Evolutionary conservation across 2,329 filamentous ascomycete genomes (phyloP).

Genomic region (Pseudogymnoascus sp.): DNA sequence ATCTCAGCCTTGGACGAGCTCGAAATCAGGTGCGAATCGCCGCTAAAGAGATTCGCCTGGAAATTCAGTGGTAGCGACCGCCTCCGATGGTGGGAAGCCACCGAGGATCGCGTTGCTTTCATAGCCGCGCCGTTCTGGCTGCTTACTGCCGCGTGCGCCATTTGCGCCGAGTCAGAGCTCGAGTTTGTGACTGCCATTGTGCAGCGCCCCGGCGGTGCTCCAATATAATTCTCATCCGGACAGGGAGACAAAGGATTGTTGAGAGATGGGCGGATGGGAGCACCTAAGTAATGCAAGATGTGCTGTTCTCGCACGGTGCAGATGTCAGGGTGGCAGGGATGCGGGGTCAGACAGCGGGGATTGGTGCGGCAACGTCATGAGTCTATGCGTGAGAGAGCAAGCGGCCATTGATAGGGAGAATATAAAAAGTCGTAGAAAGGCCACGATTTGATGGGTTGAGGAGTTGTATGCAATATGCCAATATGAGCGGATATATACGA

Average conservation of each 20-base stretch:
- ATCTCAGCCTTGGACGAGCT: slow-evolving; percentile 2
- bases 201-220: slow-evolving; percentile 5
- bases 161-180: slow-evolving; percentile 8
- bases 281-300: slow-evolving; percentile 8
- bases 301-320: slow-evolving; percentile 7
- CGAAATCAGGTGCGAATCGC: not conserved
- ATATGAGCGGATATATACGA: not conserved
- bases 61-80: slow-evolving; percentile 5
- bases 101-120: slow-evolving; percentile 6
- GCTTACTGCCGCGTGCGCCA: slow-evolving; percentile 6
- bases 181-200: slow-evolving; percentile 7
- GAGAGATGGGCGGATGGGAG: slow-evolving; percentile 4
- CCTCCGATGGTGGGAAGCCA: slow-evolving; percentile 5
- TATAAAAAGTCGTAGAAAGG: not conserved
- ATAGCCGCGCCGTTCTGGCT: slow-evolving; percentile 1
- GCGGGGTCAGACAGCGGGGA: slow-evolving; percentile 3
- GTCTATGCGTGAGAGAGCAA: not conserved
- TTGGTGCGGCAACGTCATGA: slow-evolving; percentile 6
- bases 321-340: slow-evolving; percentile 4
- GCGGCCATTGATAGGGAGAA: slow-evolving; percentile 6
- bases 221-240: slow-evolving; percentile 7
- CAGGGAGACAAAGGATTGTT: slow-evolving; percentile 8
- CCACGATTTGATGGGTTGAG: slow-evolving; percentile 1
- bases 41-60: not conserved
- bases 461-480: not conserved